These are phyloP conservation scores for Blumeria graminis DNA, from an alignment of 2,329 filamentous ascomycete genomes.

Conservation along the genomic window DNA sequence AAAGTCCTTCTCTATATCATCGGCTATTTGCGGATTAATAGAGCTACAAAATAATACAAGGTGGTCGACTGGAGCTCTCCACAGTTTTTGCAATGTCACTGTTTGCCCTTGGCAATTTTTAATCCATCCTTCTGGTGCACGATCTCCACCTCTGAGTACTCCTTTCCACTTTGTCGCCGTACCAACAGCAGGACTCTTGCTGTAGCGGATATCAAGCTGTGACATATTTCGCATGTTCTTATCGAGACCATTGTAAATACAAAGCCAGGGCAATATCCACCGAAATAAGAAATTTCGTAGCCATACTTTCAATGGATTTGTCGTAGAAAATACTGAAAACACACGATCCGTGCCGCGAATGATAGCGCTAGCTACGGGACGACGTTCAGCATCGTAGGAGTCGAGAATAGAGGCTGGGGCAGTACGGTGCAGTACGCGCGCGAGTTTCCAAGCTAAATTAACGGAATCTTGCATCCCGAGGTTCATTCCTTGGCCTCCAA, in stretches of 20 bases:
- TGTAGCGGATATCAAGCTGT: conserved; percentile 21
- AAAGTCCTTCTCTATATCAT: not conserved
- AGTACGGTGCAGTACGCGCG: conserved; percentile 26
- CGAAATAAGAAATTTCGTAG: conserved; percentile 20
- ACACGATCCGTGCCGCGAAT: conserved; percentile 17
- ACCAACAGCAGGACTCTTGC: conserved; percentile 17
- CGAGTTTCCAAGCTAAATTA: conserved; percentile 35
- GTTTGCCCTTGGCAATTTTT: conserved; percentile 2
- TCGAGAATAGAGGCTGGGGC: conserved; percentile 20
- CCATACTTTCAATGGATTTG: conserved; percentile 15
- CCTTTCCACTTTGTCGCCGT: conserved; percentile 15
- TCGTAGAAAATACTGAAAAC: conserved; percentile 18
- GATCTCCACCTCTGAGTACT: conserved; percentile 21
- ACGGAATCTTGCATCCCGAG: conserved; percentile 33
- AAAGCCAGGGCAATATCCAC: conserved; percentile 17
- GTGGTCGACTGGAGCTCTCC: conserved; percentile 11
- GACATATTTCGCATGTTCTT: conserved; percentile 15
- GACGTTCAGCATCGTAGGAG: conserved; percentile 37
- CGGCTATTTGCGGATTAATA: not conserved
- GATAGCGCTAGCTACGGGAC: conserved; percentile 22
- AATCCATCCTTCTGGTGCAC: conserved; percentile 19
- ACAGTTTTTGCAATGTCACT: conserved; percentile 12
- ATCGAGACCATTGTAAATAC: conserved; percentile 9
- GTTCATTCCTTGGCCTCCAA: conserved; percentile 36
- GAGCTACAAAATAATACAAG: conserved; percentile 14